phyloP scores from a whole-genome alignment of 2,329 filamentous ascomycete species.

The Trichoderma sp. region DNA sequence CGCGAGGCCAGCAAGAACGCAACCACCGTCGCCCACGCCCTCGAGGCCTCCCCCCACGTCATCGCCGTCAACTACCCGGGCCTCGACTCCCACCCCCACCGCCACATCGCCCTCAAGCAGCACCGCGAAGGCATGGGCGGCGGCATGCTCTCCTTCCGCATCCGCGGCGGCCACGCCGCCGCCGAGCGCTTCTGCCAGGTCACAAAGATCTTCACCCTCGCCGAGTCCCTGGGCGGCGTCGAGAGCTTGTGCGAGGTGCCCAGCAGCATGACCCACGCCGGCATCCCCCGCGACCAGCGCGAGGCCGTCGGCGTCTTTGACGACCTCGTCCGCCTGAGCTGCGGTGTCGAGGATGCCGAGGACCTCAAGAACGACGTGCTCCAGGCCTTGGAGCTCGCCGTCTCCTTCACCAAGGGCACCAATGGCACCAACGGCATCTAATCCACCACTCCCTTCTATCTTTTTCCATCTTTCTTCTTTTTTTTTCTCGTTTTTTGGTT shows the following conservation, averaged over 20 bases:
- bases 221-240: conserved; percentile 87
- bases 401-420: conserved; percentile 37
- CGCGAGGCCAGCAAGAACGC: conserved; percentile 83
- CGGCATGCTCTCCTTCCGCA: conserved; percentile 96
- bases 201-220: conserved; percentile 87
- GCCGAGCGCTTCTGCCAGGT: conserved; percentile 89
- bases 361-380: conserved; percentile 81
- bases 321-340: conserved; percentile 89
- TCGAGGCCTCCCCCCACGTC: conserved; percentile 78
- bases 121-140: conserved; percentile 93
- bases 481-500: background rate
- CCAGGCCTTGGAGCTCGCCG: conserved; percentile 76
- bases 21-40: conserved; percentile 67
- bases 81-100: conserved; percentile 80
- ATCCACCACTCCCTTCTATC: background rate
- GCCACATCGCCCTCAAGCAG: conserved; percentile 80
- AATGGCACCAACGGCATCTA: conserved; percentile 29
- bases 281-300: conserved; percentile 84
- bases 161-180: conserved; percentile 79
- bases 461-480: background rate
- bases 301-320: conserved; percentile 94
- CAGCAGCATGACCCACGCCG: conserved; percentile 94
- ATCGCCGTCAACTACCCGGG: conserved; percentile 95
- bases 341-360: conserved; percentile 85
- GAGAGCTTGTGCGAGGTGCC: conserved; percentile 91